These are phyloP conservation scores for Aspergillus nomiae DNA, from an alignment of 2,329 filamentous ascomycete genomes.

Conservation along the genomic window DNA sequence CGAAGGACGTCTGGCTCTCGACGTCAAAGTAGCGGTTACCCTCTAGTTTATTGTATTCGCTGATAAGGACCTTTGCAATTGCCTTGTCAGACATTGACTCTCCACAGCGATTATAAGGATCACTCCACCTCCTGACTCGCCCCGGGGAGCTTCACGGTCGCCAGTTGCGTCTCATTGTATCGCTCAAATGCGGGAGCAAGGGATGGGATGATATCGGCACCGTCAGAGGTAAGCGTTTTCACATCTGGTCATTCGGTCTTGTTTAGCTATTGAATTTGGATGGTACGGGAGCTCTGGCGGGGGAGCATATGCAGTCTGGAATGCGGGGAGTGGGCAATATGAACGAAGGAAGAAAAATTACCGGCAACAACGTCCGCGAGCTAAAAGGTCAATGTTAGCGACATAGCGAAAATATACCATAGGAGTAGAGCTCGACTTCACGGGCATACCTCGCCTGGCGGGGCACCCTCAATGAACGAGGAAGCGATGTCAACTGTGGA, in stretches of 20 bases:
- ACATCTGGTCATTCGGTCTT: slow-evolving; percentile 65
- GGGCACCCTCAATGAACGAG: slow-evolving; percentile 89
- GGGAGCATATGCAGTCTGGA: background rate
- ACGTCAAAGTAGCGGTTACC: slow-evolving; percentile 86
- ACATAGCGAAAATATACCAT: slow-evolving; percentile 11
- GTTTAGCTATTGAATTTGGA: slow-evolving; percentile 22
- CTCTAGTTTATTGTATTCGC: slow-evolving; percentile 79
- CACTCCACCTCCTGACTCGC: slow-evolving; percentile 70
- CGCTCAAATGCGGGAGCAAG: slow-evolving; percentile 83
- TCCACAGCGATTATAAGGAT: background rate
- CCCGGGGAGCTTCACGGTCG: slow-evolving; percentile 85
- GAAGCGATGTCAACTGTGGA: slow-evolving; percentile 65
- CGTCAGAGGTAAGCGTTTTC: slow-evolving; percentile 76
- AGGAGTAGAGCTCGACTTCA: background rate
- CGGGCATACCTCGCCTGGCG: slow-evolving; percentile 81
- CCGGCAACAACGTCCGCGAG: slow-evolving; percentile 86
- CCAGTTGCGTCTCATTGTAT: slow-evolving; percentile 95
- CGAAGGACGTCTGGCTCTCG: slow-evolving; percentile 83
- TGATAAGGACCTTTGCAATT: slow-evolving; percentile 68
- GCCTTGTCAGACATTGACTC: slow-evolving; percentile 11
- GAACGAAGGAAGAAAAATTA: slow-evolving; percentile 42
- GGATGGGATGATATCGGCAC: slow-evolving; percentile 67
- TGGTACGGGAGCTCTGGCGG: slow-evolving; percentile 5
- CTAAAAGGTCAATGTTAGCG: slow-evolving; percentile 49
- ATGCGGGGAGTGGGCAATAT: slow-evolving; percentile 8